Evolutionary conservation across 2,329 filamentous ascomycete genomes (phyloP).

Genomic region (Aspergillus novoparasiticus): DNA sequence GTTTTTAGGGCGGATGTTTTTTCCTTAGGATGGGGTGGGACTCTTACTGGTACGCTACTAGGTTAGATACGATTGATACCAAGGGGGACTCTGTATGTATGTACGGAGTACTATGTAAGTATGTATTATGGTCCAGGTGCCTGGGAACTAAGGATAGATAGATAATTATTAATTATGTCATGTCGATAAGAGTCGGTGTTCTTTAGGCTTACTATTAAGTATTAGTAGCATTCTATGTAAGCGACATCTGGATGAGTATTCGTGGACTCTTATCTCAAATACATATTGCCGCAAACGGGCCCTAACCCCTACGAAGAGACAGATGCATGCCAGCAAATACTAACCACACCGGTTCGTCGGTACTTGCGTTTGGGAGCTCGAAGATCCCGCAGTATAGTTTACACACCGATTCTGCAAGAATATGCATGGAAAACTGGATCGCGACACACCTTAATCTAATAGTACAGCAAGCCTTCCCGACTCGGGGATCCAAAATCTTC

Average conservation of each 20-base stretch:
- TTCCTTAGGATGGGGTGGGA: background rate
- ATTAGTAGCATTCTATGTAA: background rate
- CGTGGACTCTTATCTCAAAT: background rate
- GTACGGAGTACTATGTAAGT: too few species aligned
- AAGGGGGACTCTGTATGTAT: too few species aligned
- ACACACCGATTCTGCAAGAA: background rate
- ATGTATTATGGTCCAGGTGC: too few species aligned
- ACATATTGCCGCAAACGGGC: background rate
- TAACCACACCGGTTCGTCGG: background rate
- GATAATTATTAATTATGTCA: background rate
- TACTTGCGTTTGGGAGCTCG: background rate
- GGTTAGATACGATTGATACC: too few species aligned
- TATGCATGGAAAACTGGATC: background rate
- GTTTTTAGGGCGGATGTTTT: background rate
- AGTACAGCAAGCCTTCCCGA: background rate
- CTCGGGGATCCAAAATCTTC: background rate
- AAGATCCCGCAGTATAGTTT: background rate
- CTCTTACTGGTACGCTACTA: too few species aligned
- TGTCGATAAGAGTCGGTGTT: too few species aligned
- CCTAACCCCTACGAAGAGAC: background rate
- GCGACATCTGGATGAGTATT: background rate
- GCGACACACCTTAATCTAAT: background rate
- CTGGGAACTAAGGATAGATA: background rate
- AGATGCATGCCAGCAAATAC: background rate
- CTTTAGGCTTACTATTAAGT: too few species aligned